Base-by-base conservation (phyloP, 192 early-diverging fungal genomes). In the Geranomyces variabilis region DNA sequence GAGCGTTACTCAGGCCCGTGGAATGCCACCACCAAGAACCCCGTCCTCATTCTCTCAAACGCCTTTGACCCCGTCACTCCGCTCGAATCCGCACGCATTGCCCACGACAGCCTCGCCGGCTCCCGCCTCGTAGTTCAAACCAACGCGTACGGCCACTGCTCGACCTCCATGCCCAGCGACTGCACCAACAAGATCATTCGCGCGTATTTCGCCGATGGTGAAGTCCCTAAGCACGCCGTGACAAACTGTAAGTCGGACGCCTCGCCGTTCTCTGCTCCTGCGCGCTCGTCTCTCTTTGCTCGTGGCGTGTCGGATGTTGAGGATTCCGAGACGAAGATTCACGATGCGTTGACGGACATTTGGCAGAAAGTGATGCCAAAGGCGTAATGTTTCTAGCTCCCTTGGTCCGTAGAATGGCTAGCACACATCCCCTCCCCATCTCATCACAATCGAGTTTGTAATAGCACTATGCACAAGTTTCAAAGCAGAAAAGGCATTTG, bases 61-160 rank as follows among this genome's bases (percentile, higher is more conserved):
- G 80, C 75, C 0, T 76, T 66, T 26, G 80, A 84, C 60, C 82
- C 82, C 34, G 80, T 81, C 30, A 81, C 82, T n/a, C 82, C 82
- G 0, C 62, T 79, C 24, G 67, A 55, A 17, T 57, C 57, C 49
- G 82, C 79, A 31, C 17, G 26, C 26, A 45, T 69, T 29, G 48
- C 66, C 10, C 19, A 66, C 26, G 9, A 13, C 19, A n/a, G 79
- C 12, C 62, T 77, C 9, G 69, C 65, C 4, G 75, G 77, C 60
- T 76, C 73, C 6, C 69, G 79, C 5, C 62, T 83, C 19, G 59
- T 81, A 21, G 55, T 41, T 5, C 75, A 80, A 28, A 4, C 4
- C 51, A 63, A 77, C 48, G 82, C 67, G n/a, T 77, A 79, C 66
- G 82, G 82, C 1, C 82, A 83, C 57, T 76, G 73, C 49, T 79